Base-by-base conservation (phyloP, 805 yeast genomes). In the Ogataea angusta region DNA sequence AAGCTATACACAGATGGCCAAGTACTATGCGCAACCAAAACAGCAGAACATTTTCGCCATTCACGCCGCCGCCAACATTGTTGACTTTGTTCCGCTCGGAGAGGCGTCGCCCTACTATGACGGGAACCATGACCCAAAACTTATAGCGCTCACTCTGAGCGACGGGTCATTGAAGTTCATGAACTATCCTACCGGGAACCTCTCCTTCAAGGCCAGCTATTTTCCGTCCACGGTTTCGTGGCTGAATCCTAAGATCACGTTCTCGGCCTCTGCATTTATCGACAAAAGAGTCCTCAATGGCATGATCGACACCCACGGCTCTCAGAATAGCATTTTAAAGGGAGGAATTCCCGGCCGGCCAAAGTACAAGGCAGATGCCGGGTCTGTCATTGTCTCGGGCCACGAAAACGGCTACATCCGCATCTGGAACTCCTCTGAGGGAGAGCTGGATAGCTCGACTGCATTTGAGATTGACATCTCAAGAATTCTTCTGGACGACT, bases 351-450 rank as follows among this genome's bases (percentile, higher is more conserved):
- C 95, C 0, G 72, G 71, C 0, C 65, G 71, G 23, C 70, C 73
- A 16, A 67, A 66, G 22, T 60, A 72, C 28, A 72, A 80, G 36
- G 66, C 72, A 2, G 80, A 75, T 25, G 62, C 67, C 16, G 70
- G 85, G 29, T 76, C 82, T 3, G 76, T 75, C 10, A 67, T 90
- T 30, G 80, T 88, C 1, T 81, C 95, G 0, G 98, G 97, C 0
- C 96, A 93, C 56, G 76, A 80, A 25, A 83, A 83, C 58, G 98
- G 97, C 0, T 75, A 82, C 25, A 77, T 93, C 0, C 72, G 96
- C 39, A 68, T 91, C 8, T 82, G 89, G 80, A 95, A 91, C 63
- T 82, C 88, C 0, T 79, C 95, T 0, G 78, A 80, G 42, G 84
- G 85, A 15, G 96, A 86, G 46, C 53, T 80, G 6, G 79, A 73